Conservation (phyloP, 73 alveolate genomes). For the Blepharisma stoltei region DNA sequence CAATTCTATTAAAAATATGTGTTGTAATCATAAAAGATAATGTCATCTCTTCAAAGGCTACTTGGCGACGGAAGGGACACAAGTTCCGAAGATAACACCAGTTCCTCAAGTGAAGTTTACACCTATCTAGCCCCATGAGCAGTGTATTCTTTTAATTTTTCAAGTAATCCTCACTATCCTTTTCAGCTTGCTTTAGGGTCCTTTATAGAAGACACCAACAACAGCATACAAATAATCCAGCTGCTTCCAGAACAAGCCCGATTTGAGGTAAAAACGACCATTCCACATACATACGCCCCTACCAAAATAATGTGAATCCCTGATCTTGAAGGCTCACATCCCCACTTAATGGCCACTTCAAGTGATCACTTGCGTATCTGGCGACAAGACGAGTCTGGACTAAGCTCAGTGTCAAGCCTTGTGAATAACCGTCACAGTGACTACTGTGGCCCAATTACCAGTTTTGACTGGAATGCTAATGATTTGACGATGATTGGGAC, state of each 20-base stretch:
- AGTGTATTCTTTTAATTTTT: too few species aligned
- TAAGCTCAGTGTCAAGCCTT: conserved; percentile 31
- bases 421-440: conserved; percentile 54
- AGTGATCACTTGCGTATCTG: conserved; percentile 74
- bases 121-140: too few species aligned
- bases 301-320: conserved; percentile 97
- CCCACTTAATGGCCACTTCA: conserved; percentile 75
- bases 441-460: conserved; percentile 85
- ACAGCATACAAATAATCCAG: conserved; percentile 58
- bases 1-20: too few species aligned
- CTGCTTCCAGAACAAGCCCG: conserved; percentile 54
- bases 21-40: too few species aligned
- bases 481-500: conserved; percentile 90
- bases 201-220: conserved; percentile 14
- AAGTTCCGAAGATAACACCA: too few species aligned
- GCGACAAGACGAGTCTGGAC: not conserved
- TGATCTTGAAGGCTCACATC: conserved; percentile 32
- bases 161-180: too few species aligned
- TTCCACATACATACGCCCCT: conserved; percentile 48
- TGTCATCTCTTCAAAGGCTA: too few species aligned
- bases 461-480: conserved; percentile 94
- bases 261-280: conserved; percentile 39
- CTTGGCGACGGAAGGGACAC: too few species aligned
- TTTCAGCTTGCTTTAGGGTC: conserved; percentile 2
- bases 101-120: too few species aligned